These are phyloP conservation scores for Dryas alaskensis DNA, from an alignment of 306 rosid genomes.

Conservation along the genomic window DNA sequence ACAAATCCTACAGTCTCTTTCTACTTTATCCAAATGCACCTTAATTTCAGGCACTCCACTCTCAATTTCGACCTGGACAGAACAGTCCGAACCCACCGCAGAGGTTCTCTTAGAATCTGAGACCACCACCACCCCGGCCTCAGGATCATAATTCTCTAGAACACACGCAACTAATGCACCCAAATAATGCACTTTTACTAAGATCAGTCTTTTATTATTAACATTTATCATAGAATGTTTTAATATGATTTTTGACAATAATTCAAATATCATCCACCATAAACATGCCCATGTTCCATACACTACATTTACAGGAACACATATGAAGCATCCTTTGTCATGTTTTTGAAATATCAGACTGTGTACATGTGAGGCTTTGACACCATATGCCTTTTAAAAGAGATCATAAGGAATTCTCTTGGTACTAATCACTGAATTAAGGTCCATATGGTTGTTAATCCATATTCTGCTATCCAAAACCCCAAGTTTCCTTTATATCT, in stretches of 20 bases:
- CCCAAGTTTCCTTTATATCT: neutral
- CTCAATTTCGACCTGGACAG: constrained; percentile 57
- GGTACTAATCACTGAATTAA: neutral
- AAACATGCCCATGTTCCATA: neutral
- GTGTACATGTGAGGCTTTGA: no score
- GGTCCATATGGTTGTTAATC: neutral
- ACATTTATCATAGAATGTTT: neutral
- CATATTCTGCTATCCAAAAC: neutral
- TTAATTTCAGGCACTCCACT: constrained; percentile 63
- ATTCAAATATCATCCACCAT: neutral
- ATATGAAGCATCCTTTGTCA: neutral
- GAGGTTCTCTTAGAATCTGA: constrained; percentile 58
- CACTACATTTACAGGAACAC: neutral
- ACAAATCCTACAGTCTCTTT: constrained; percentile 92
- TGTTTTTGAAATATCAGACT: no score
- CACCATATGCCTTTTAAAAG: no score
- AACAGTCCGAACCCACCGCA: constrained; percentile 57
- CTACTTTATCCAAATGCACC: constrained; percentile 75
- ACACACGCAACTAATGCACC: neutral
- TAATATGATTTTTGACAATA: no score
- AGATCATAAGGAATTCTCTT: neutral
- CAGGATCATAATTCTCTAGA: constrained; percentile 30
- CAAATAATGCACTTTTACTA: neutral
- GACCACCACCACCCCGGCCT: constrained; percentile 43
- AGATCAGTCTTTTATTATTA: neutral